phyloP scores from a whole-genome alignment of 768 basidiomycete genomes.

The Lanmaoa rubissima region DNA sequence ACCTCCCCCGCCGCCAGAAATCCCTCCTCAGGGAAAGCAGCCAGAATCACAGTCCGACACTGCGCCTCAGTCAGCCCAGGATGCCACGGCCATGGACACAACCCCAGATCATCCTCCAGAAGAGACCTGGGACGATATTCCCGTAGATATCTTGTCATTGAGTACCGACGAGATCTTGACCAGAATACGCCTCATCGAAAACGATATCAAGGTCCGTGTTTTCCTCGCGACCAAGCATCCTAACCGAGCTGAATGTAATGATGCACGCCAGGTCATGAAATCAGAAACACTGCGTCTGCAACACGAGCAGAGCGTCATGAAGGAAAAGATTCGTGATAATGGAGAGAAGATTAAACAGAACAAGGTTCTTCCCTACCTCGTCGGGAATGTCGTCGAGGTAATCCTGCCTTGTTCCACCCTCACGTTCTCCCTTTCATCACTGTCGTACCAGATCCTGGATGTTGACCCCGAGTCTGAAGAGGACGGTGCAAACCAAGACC shows the following conservation, averaged over 20 bases:
- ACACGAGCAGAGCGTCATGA: slow-evolving; percentile 95
- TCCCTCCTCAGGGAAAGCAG: slow-evolving; percentile 48
- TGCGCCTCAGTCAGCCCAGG: slow-evolving; percentile 32
- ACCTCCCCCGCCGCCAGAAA: slow-evolving; percentile 48
- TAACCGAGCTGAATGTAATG: neutral
- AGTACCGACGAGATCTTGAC: slow-evolving; percentile 86
- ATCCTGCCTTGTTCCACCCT: neutral
- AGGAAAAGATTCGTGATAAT: slow-evolving; percentile 98
- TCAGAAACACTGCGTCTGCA: slow-evolving; percentile 89
- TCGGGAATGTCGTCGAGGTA: slow-evolving; percentile 97
- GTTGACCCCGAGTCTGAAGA: slow-evolving; percentile 93
- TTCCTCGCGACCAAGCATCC: neutral
- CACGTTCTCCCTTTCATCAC: slow-evolving; percentile 4
- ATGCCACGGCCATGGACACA: slow-evolving; percentile 61
- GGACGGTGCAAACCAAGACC: slow-evolving; percentile 92
- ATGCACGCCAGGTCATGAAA: slow-evolving; percentile 79
- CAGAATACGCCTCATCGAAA: slow-evolving; percentile 90
- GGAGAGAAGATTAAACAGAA: slow-evolving; percentile 99
- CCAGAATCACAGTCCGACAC: slow-evolving; percentile 40
- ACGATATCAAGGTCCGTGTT: slow-evolving; percentile 82
- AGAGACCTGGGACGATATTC: slow-evolving; percentile 91
- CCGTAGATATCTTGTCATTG: slow-evolving; percentile 77
- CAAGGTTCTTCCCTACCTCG: slow-evolving; percentile 96
- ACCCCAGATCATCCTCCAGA: slow-evolving; percentile 66
- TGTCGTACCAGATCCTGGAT: slow-evolving; percentile 70